These are phyloP conservation scores for Psidium friedrichsthalianum DNA, from an alignment of 345 rosid species.

Conservation along the genomic window DNA sequence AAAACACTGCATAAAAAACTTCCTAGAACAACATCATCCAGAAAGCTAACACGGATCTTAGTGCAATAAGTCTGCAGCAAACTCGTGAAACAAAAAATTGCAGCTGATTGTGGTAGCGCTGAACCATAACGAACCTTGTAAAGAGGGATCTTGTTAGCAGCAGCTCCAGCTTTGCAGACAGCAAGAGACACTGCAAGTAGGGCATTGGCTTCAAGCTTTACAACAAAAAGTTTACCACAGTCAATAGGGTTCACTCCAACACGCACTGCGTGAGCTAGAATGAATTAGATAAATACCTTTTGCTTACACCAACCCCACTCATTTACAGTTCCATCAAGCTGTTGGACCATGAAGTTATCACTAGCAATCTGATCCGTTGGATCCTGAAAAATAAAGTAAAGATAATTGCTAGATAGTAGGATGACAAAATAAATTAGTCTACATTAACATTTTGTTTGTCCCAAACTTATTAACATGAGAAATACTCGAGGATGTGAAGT, in stretches of 20 bases:
- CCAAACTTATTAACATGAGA: not conserved
- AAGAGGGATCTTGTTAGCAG: conserved; percentile 52
- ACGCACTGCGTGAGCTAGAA: not conserved
- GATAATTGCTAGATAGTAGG: not conserved
- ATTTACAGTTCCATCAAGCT: conserved; percentile 65
- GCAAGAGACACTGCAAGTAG: conserved; percentile 66
- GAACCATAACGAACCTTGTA: conserved; percentile 29
- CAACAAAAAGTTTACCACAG: not conserved
- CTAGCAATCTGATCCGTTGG: conserved; percentile 44
- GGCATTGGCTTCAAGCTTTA: conserved; percentile 70
- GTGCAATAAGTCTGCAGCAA: not conserved
- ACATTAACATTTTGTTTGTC: not conserved
- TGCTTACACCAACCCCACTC: conserved; percentile 86
- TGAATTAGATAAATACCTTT: conserved; percentile 22
- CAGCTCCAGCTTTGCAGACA: conserved; percentile 65
- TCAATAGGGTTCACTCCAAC: not conserved
- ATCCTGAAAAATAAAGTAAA: conserved; percentile 23
- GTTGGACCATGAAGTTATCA: conserved; percentile 55
- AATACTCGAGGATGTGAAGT: not conserved
- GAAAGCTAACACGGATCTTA: not conserved
- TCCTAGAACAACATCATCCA: not conserved
- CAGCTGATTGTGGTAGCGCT: not conserved
- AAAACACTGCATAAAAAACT: not conserved
- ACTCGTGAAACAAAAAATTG: not conserved
- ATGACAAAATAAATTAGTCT: not conserved